Conservation (phyloP, 2,329 filamentous ascomycete genomes). For the Lachnellula occidentalis region DNA sequence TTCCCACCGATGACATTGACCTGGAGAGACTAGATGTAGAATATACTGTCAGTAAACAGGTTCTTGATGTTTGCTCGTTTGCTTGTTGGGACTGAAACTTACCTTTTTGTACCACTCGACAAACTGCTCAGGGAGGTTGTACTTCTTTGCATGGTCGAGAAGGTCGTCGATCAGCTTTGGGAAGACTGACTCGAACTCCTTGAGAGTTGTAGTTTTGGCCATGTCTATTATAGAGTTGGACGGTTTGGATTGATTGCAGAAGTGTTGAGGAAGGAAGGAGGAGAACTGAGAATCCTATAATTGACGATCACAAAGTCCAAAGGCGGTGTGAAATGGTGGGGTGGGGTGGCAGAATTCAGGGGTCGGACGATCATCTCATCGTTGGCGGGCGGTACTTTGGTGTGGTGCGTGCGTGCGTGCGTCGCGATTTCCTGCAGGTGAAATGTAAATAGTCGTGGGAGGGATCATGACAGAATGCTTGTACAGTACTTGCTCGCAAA, state of each 20-base stretch:
- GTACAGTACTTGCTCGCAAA: no score
- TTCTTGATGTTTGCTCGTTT: neutral
- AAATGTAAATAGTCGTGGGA: no score
- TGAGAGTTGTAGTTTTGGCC: conserved; percentile 68
- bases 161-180: conserved; percentile 80
- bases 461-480: no score
- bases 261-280: neutral
- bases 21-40: conserved; percentile 60
- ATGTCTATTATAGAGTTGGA: conserved; percentile 32
- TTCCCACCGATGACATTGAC: conserved; percentile 90
- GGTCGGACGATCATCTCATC: no score
- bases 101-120: conserved; percentile 72
- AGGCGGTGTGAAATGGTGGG: neutral
- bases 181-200: conserved; percentile 88
- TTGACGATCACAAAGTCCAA: no score
- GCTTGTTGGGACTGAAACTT: conserved; percentile 1
- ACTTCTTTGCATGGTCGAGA: conserved; percentile 69
- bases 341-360: conserved; percentile 7
- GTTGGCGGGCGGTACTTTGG: no score
- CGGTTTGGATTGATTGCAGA: neutral
- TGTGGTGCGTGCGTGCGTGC: neutral
- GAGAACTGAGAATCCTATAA: neutral
- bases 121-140: conserved; percentile 76
- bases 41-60: neutral
- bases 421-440: neutral